These are phyloP conservation scores for Penicillium argentinense DNA, from an alignment of 495 filamentous ascomycete genomes.

Conservation along the genomic window DNA sequence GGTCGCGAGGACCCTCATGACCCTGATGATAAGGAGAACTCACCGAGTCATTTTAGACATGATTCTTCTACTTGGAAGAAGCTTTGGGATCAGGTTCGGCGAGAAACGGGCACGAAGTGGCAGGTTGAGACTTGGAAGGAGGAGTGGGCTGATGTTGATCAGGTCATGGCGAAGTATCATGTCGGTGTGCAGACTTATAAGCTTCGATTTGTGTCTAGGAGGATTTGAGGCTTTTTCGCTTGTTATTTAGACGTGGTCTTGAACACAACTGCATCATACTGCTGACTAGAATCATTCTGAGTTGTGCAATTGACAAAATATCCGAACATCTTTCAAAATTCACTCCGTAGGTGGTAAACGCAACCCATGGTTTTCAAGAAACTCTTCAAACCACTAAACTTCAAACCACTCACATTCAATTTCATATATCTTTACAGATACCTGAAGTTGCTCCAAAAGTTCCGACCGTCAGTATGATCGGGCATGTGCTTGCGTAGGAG, in stretches of 20 bases:
- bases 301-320: too few species aligned
- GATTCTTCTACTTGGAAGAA: conserved; percentile 41
- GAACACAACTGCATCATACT: too few species aligned
- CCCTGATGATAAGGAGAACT: conserved; percentile 20
- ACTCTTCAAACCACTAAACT: too few species aligned
- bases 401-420: too few species aligned
- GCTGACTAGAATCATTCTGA: too few species aligned
- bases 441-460: too few species aligned
- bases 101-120: conserved; percentile 45
- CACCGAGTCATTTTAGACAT: conserved; percentile 39
- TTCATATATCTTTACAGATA: too few species aligned
- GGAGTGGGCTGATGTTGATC: conserved; percentile 14
- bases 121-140: conserved; percentile 33
- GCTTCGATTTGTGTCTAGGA: conserved; percentile 19
- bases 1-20: conserved; percentile 32
- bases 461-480: conserved; percentile 19
- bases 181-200: conserved; percentile 17
- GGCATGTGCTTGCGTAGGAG: conserved; percentile 23
- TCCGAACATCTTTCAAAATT: too few species aligned
- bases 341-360: too few species aligned
- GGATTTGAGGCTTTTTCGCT: neutral
- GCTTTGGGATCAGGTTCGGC: conserved; percentile 53
- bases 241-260: conserved; percentile 6
- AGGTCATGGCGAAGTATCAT: conserved; percentile 12
- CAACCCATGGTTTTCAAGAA: too few species aligned